Evolutionary conservation across 2,329 filamentous ascomycete genomes (phyloP), one percentile per base, ranked within the genome.

Genomic region (Sarocladiaceae sp.): DNA sequence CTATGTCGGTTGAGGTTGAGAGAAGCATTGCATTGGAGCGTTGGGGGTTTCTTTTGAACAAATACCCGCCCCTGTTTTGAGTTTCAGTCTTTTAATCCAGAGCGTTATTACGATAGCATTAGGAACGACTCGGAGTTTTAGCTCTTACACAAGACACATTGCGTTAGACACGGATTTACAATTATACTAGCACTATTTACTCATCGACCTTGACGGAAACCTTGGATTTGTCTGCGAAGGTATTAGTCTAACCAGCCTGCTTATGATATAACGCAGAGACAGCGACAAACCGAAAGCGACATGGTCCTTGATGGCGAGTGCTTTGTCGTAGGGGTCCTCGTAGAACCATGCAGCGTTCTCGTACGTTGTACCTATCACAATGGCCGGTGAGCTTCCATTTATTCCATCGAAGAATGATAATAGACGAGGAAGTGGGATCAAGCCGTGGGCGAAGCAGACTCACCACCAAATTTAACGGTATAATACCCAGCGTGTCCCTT

Each of bases 1-100:
- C 28, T n/a, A 4, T 20, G 15, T 44, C 10, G 13, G n/a, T 31
- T 20, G 33, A 28, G 26, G 44, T 8, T 18, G 13, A 23, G 28
- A 17, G 44, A 35, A 35, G 33, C 49, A 50, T 39, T 39, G 47
- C 40, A 20, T 33, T 48, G 44, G 44, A 48, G 44, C 33, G 33
- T 26, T 31, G 26, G 44, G n/a, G n/a, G 5, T 29, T 28, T 46
- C 10, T 17, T 46, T 28, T 28, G 26, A 33, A 31, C 26, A 48
- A 31, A 48, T 33, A 48, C 44, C 40, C 40, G 23, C 40, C 40
- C 15, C 18, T 10, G 4, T 23, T 6, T 7, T 40, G 3, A n/a
- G 17, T 20, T 7, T 37, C 10, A n/a, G 8, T 12, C n/a, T 10
- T 37, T 37, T 10, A 37, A 11, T 12, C 35, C 11, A 10, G n/a